Evolutionary conservation across 495 filamentous ascomycete genomes (phyloP).

Genomic region (Staphylotrichum longicolle): DNA sequence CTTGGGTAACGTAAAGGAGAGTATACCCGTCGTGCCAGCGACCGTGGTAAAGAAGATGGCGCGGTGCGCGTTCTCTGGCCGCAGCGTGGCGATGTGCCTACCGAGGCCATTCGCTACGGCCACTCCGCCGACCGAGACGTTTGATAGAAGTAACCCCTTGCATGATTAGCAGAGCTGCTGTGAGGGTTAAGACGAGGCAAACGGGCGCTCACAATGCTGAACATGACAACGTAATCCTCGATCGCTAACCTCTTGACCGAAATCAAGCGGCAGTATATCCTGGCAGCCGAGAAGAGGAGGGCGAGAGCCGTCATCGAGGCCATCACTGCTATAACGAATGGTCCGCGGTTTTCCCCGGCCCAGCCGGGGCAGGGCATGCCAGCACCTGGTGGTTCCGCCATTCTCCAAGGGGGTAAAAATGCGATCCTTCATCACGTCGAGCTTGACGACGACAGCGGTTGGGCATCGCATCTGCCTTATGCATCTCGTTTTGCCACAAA

Average conservation of each 20-base stretch:
- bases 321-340: background rate
- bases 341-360: too few relatives aligned
- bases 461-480: too few relatives aligned
- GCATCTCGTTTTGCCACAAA: too few relatives aligned
- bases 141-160: too few relatives aligned
- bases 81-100: slow-evolving; percentile 19
- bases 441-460: too few relatives aligned
- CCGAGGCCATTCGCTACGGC: slow-evolving; percentile 25
- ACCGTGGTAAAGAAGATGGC: slow-evolving; percentile 26
- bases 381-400: too few relatives aligned
- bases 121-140: background rate
- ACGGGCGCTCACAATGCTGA: background rate
- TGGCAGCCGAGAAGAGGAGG: slow-evolving; percentile 20
- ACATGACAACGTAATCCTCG: slow-evolving; percentile 18
- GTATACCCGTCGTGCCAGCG: slow-evolving; percentile 26
- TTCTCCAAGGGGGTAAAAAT: too few relatives aligned
- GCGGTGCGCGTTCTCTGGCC: slow-evolving; percentile 8
- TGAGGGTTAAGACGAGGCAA: too few relatives aligned
- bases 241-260: slow-evolving; percentile 12
- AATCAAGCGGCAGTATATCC: slow-evolving; percentile 23
- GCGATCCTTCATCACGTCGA: too few relatives aligned
- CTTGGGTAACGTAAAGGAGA: slow-evolving; percentile 28
- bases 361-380: too few relatives aligned
- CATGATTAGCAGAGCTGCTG: too few relatives aligned
- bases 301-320: slow-evolving; percentile 18